These are phyloP conservation scores for Xanthoceras sorbifolium DNA, from an alignment of 345 rosid genomes.

Conservation along the genomic window DNA sequence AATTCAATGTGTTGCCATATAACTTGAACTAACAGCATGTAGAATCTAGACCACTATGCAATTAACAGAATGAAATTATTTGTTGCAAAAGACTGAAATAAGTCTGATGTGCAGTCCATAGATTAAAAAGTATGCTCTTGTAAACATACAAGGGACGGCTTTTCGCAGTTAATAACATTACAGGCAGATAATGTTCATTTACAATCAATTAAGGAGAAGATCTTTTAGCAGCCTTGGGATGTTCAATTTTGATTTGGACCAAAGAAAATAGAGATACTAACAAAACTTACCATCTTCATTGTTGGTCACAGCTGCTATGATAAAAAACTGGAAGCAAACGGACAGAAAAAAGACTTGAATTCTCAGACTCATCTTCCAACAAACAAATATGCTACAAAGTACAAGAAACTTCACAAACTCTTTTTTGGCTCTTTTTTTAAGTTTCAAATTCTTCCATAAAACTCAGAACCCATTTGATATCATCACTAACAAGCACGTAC, in stretches of 20 bases:
- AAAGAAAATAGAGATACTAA: background rate
- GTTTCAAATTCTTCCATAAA: background rate
- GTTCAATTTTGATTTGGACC: background rate
- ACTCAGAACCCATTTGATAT: background rate
- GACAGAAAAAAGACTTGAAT: background rate
- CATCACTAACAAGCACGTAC: background rate
- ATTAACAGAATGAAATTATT: background rate
- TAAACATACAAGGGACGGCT: background rate
- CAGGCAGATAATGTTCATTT: no score
- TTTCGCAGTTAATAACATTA: background rate
- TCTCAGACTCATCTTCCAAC: background rate
- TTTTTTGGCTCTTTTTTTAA: background rate
- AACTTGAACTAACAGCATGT: background rate
- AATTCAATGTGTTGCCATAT: background rate
- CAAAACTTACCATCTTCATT: background rate
- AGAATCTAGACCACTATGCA: background rate
- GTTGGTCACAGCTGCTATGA: background rate
- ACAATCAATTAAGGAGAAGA: no score
- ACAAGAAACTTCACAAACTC: background rate
- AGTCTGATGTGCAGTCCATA: no score
- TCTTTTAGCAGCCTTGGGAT: no score
- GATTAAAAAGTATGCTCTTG: background rate
- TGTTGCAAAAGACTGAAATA: background rate
- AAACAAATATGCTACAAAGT: background rate
- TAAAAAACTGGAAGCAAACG: background rate